Evolutionary conservation across 2,329 filamentous ascomycete genomes (phyloP).

Genomic region (Penicillium freii): DNA sequence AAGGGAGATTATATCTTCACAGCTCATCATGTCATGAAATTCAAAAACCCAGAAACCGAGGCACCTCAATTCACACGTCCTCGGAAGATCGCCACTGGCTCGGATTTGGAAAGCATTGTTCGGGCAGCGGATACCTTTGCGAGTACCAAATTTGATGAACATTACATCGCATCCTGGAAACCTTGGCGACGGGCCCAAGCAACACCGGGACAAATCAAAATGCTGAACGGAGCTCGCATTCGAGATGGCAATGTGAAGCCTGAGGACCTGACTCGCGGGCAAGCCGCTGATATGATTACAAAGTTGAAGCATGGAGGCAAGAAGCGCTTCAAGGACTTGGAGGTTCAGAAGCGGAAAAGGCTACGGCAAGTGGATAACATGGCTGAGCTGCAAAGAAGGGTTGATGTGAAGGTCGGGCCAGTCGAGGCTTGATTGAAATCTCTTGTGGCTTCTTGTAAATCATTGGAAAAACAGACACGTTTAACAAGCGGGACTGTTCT

Average conservation of each 20-base stretch:
- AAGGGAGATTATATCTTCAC: conserved; percentile 29
- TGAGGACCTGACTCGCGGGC: conserved; percentile 68
- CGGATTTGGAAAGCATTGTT: conserved; percentile 71
- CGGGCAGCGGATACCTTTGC: conserved; percentile 84
- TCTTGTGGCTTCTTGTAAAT: no score
- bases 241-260: conserved; percentile 17
- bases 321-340: conserved; percentile 58
- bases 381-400: conserved; percentile 18
- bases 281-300: conserved; percentile 86
- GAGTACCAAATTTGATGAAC: conserved; percentile 61
- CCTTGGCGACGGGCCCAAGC: conserved; percentile 69
- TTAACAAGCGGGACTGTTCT: background rate
- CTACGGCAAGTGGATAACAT: conserved; percentile 13
- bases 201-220: conserved; percentile 48
- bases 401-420: conserved; percentile 50
- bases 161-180: conserved; percentile 65
- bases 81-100: conserved; percentile 62
- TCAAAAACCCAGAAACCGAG: conserved; percentile 24
- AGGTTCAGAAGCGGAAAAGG: conserved; percentile 37
- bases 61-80: conserved; percentile 65
- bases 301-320: conserved; percentile 81
- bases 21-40: conserved; percentile 36
- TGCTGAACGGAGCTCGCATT: conserved; percentile 42
- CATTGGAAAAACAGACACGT: background rate
- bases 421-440: conserved; percentile 21